Evolutionary conservation across 495 filamentous ascomycete species (phyloP), one percentile per base, ranked within the genome.

Genomic region (Penicillium pancosmium): DNA sequence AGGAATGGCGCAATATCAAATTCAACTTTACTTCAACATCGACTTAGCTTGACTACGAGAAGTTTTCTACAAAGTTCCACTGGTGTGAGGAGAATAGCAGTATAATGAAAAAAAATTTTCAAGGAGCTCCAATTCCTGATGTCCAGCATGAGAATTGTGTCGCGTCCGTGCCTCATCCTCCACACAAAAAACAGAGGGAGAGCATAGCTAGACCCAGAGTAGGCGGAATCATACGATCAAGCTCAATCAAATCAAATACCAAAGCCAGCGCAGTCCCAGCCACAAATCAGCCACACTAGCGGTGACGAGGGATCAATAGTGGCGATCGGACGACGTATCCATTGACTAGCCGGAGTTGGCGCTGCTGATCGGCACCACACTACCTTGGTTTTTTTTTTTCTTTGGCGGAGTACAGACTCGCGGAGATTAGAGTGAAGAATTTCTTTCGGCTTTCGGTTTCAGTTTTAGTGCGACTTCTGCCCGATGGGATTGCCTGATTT

Each of bases 301-400:
- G 59, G 63, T 62, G 63, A 61, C 57, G 25, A 51, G 41, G 27
- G 55, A 55, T 66, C 63, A 66, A 66, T 66, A 66, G 63, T 57
- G 63, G 41, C 59, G 53, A 60, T 62, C 55, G 54, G 54, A 51
- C 34, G 41, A 54, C 27, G n/a, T 54, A 51, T 58, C 57, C 53
- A 44, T 23, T 34, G 9, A 58, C 43, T 55, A 46, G 43, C 40
- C 54, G 27, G 15, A 36, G 38, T 12, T 57, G 25, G 40, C 15
- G 7, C 31, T n/a, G 34, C 16, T 13, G 56, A 48, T 36, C 55
- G 27, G 11, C 10, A 10, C n/a, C 10, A n/a, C n/a, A n/a, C n/a
- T 40, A 34, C 47, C 23, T 55, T 40, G 27, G 23, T 55, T 50
- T 50, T 18, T 27, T 2, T 18, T 27, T 25, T 11, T 5, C 13